Evolutionary conservation across 352 stramenopile genomes (phyloP).

Genomic region (Pythium periplocum): DNA sequence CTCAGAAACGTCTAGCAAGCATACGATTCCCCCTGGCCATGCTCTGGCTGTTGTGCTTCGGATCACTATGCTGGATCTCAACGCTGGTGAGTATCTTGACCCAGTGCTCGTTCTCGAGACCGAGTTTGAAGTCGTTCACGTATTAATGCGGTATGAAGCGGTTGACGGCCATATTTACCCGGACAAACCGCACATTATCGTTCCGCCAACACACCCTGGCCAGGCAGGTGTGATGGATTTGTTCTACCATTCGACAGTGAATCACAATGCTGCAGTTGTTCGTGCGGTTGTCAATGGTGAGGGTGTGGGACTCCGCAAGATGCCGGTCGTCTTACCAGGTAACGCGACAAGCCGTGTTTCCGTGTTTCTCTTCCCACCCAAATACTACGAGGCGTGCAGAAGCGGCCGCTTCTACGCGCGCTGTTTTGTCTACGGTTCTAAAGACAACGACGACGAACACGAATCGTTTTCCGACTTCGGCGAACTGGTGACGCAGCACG

Average conservation of each 20-base stretch:
- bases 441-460: background rate
- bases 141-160: constrained; percentile 8
- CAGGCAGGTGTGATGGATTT: constrained; percentile 5
- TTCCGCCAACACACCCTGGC: constrained; percentile 9
- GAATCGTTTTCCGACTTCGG: constrained; percentile 5
- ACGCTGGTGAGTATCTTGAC: constrained; percentile 2
- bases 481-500: constrained; percentile 3
- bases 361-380: constrained; percentile 7
- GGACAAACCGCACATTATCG: background rate
- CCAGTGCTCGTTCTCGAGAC: constrained; percentile 10
- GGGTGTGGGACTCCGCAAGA: background rate
- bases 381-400: constrained; percentile 7
- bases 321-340: background rate
- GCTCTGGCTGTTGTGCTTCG: background rate
- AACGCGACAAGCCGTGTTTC: constrained; percentile 6
- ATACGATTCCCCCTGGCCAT: background rate
- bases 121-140: constrained; percentile 7
- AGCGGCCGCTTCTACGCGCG: constrained; percentile 11
- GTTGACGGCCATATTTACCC: constrained; percentile 2
- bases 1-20: background rate
- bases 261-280: background rate
- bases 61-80: constrained; percentile 2
- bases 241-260: constrained; percentile 1
- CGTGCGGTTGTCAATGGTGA: constrained; percentile 1
- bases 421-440: constrained; percentile 7